phyloP scores from a whole-genome alignment of 805 yeast genomes.

The Candida qinlingensis region DNA sequence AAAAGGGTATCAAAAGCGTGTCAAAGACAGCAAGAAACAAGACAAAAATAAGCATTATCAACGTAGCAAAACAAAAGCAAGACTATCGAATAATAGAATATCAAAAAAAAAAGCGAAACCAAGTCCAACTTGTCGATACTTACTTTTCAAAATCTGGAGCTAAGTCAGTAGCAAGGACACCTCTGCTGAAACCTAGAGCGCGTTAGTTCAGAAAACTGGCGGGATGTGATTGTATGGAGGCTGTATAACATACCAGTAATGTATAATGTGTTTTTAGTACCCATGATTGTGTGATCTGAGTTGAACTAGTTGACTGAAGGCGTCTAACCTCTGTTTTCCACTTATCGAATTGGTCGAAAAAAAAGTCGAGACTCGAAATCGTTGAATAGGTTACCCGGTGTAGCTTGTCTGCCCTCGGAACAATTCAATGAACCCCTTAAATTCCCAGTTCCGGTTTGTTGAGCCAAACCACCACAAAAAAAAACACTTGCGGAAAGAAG shows the following conservation, averaged over 20 bases:
- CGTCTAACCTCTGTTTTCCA: no score
- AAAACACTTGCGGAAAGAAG: not conserved
- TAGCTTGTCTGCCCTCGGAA: no score
- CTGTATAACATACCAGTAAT: slow-evolving; percentile 37
- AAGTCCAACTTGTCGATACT: slow-evolving; percentile 26
- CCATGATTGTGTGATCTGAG: slow-evolving; percentile 11
- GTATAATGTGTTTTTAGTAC: slow-evolving; percentile 38
- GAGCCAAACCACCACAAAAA: no score
- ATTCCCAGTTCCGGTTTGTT: no score
- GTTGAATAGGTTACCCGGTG: no score
- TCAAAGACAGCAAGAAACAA: no score
- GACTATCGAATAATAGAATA: slow-evolving; percentile 1
- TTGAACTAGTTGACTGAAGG: not conserved
- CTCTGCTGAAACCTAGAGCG: slow-evolving; percentile 40
- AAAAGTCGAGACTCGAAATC: no score
- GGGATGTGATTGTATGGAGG: not conserved
- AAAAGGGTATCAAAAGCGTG: no score
- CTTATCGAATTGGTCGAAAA: no score
- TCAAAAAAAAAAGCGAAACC: slow-evolving; percentile 2
- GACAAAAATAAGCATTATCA: not conserved
- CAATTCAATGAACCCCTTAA: no score
- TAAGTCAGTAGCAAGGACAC: slow-evolving; percentile 48
- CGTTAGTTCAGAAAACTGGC: not conserved
- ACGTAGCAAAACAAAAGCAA: not conserved
- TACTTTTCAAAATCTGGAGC: slow-evolving; percentile 59